Percentiles rank a stretch among this genome's conserved stretches.
phyloP scores from a whole-genome alignment of 352 stramenopile species.

The Pythium monospermum region DNA sequence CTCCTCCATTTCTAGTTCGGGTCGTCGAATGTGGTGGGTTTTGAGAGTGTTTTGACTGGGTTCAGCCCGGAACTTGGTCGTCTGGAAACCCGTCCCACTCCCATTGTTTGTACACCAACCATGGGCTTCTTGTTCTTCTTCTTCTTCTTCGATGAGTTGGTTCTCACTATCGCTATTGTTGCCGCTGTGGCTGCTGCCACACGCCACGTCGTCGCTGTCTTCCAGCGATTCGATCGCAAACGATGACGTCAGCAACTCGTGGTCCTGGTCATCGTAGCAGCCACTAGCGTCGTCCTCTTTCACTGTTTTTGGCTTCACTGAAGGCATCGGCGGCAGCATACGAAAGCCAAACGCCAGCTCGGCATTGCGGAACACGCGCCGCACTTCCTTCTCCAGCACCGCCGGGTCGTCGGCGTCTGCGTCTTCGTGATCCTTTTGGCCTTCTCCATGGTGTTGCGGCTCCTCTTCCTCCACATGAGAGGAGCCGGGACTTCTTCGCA shows the following conservation, averaged over 20 bases:
- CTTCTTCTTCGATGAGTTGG: no score
- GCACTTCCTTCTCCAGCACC: constrained; percentile 16
- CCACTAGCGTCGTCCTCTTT: not conserved
- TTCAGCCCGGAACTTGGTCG: no score
- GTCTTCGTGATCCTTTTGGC: not conserved
- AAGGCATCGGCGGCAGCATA: constrained; percentile 1
- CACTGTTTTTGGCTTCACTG: not conserved
- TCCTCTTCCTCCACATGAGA: not conserved
- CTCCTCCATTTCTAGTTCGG: constrained; percentile 2
- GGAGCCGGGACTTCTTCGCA: not conserved
- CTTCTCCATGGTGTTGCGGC: not conserved
- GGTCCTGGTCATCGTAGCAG: not conserved
- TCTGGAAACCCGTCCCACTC: no score
- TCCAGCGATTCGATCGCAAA: constrained; percentile 16
- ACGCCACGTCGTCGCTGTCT: no score
- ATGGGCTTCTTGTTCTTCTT: no score
- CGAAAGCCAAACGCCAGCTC: constrained; percentile 20
- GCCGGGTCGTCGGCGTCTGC: constrained; percentile 1
- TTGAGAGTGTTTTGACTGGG: no score
- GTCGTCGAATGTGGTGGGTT: no score
- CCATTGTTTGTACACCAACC: no score
- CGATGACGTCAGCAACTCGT: not conserved
- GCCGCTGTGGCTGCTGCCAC: no score
- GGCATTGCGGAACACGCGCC: constrained; percentile 13
- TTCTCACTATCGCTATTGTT: no score